Conservation (phyloP, 352 stramenopile species). For the Stramenopiles sp. region DNA sequence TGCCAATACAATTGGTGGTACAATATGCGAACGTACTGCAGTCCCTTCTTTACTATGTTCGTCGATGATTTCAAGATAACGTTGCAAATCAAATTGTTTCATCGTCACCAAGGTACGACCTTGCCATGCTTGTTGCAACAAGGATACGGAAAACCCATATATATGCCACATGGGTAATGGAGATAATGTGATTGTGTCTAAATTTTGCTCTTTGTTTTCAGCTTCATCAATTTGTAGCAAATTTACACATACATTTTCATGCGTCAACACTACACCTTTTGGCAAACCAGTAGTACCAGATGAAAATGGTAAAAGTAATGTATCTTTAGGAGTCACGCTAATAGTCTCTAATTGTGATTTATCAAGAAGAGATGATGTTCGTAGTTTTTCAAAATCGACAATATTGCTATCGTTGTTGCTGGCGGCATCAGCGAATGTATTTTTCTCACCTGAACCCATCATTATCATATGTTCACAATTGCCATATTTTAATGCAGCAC, state of each 20-base stretch:
- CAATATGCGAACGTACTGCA: constrained; percentile 36
- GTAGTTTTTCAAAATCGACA: not conserved
- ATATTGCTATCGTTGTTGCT: not conserved
- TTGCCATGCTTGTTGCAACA: constrained; percentile 53
- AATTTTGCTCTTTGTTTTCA: not conserved
- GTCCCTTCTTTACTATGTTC: constrained; percentile 18
- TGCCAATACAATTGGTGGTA: constrained; percentile 54
- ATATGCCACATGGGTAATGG: constrained; percentile 85
- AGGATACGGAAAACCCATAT: constrained; percentile 55
- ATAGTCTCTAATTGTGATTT: not conserved
- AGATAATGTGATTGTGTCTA: constrained; percentile 20
- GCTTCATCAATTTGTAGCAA: constrained; percentile 43
- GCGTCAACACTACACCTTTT: constrained; percentile 59
- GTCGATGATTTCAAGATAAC: constrained; percentile 52
- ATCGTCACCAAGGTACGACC: constrained; percentile 55
- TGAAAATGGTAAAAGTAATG: constrained; percentile 60
- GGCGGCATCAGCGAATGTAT: not conserved
- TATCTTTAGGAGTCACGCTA: constrained; percentile 7
- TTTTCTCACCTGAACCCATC: not conserved
- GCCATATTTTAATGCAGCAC: constrained; percentile 18
- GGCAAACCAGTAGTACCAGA: constrained; percentile 62
- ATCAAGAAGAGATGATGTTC: not conserved
- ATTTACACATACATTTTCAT: constrained; percentile 65
- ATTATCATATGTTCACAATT: not conserved
- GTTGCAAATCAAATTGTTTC: constrained; percentile 58